These are phyloP conservation scores for Nannochloropsis salina DNA, from an alignment of 108 stramenopile species.

Conservation along the genomic window DNA sequence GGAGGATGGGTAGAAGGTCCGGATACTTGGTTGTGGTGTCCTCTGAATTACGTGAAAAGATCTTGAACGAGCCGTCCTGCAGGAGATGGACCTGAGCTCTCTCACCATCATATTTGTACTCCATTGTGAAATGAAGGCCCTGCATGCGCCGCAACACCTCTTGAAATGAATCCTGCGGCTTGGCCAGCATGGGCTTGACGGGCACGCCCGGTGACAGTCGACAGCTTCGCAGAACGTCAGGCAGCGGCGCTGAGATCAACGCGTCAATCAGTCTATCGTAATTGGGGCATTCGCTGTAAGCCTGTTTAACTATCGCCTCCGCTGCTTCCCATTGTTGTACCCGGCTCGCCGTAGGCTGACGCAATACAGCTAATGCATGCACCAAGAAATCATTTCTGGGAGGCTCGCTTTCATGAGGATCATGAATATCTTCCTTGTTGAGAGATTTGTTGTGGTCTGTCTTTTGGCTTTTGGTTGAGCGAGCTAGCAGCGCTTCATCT, in stretches of 20 bases:
- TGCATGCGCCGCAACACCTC: slow-evolving; percentile 89
- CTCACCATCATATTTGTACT: slow-evolving; percentile 99
- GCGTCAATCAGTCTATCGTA: slow-evolving; percentile 78
- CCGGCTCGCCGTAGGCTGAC: neutral
- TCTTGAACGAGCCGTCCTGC: slow-evolving; percentile 65
- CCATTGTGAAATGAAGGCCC: slow-evolving; percentile 86
- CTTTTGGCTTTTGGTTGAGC: slow-evolving; percentile 53
- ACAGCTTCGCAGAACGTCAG: slow-evolving; percentile 64
- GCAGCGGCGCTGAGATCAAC: slow-evolving; percentile 63
- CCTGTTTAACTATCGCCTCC: slow-evolving; percentile 83
- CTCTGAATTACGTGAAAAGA: slow-evolving; percentile 86
- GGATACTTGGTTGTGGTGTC: slow-evolving; percentile 92
- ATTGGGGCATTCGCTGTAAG: slow-evolving; percentile 87
- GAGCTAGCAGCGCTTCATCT: slow-evolving; percentile 33
- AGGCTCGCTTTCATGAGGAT: too few species aligned
- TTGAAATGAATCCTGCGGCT: slow-evolving; percentile 86
- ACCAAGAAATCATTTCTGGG: neutral
- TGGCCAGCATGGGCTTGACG: slow-evolving; percentile 97
- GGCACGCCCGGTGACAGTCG: slow-evolving; percentile 85
- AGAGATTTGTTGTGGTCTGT: too few species aligned
- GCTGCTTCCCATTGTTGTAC: slow-evolving; percentile 75
- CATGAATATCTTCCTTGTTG: neutral
- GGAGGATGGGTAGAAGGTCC: slow-evolving; percentile 80
- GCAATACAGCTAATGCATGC: neutral
- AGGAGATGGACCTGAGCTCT: slow-evolving; percentile 91